Evolutionary conservation across 2,329 filamentous ascomycete species (phyloP).

Genomic region (Alternaria solani): DNA sequence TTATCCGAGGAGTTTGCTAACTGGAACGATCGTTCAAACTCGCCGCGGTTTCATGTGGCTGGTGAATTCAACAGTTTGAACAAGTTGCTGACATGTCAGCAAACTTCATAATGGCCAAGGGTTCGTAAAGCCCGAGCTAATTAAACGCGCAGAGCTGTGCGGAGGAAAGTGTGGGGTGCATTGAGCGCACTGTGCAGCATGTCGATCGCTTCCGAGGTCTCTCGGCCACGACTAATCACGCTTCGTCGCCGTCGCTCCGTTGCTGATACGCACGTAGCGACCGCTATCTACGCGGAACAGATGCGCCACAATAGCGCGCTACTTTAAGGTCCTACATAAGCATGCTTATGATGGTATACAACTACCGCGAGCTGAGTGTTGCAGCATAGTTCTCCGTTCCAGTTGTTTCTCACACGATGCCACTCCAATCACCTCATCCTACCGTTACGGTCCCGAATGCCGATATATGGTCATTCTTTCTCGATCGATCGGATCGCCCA

Average conservation of each 20-base stretch:
- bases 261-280: neutral
- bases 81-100: neutral
- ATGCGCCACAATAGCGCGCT: neutral
- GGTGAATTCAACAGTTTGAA: rapidly evolving
- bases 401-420: neutral
- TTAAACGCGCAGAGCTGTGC: neutral
- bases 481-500: neutral
- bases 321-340: neutral
- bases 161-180: neutral
- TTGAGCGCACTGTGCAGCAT: neutral
- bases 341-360: neutral
- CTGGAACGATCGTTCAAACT: neutral
- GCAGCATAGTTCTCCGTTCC: neutral
- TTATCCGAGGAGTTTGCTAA: neutral
- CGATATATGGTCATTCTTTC: neutral
- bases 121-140: neutral
- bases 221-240: neutral
- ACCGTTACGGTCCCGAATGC: neutral
- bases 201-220: neutral
- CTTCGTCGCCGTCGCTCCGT: neutral
- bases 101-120: neutral
- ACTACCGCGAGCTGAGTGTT: neutral
- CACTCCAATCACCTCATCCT: neutral
- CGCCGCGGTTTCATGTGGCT: neutral
- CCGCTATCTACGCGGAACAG: neutral